Base-by-base conservation (phyloP, 176 grass and related monocot genomes). In the Aegilops longissima region DNA sequence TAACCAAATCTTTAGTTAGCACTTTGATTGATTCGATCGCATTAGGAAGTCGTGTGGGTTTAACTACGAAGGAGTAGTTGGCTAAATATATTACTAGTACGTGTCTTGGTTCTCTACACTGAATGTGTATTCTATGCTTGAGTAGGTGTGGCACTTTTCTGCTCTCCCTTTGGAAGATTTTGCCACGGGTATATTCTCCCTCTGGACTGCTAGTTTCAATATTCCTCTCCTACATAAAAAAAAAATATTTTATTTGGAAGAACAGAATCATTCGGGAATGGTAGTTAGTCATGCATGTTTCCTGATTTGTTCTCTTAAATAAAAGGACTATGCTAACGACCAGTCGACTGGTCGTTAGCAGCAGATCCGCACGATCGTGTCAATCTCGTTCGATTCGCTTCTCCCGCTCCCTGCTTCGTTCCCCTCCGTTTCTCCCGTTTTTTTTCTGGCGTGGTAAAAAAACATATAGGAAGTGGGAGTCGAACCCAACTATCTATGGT, bases 81-180 rank as follows among this genome's bases (percentile, higher is more conserved):
- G 56, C 56, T 21, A 21, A 90, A 1, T 31, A 12, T 21, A 21
- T 58, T 59, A 18, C 10, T 6, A 2, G 0, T 3, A 3, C 3
- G 56, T 0, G 25, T 83, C 17, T 73, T 75, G 77, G 16, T 30
- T 51, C 58, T 42, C 72, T 40, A 30, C 44, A 27, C 52, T 72
- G 27, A 44, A 20, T 40, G 52, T 8, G 66, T 73, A 73, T 64
- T 39, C 7, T 3, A 76, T 83, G 34, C 13, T 38, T 83, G 4
- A 39, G 86, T 79, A 87, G 73, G 73, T 83, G 29, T 35, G 45
- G n/a, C 9, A 68, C 71, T 54, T 85, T 89, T 90, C 77, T 80
- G 81, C 86, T 69, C 20, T 87, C 82, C 52, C 45, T 75, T 81
- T 84, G 82, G 76, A 91, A 77, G 69, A 81, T 91, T 66, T 74